A percentile compares a stretch with the other conserved stretches of the same genome.
Evolutionary conservation across 441 rosid species (phyloP).

Genomic region (Syzygium syzygioides): DNA sequence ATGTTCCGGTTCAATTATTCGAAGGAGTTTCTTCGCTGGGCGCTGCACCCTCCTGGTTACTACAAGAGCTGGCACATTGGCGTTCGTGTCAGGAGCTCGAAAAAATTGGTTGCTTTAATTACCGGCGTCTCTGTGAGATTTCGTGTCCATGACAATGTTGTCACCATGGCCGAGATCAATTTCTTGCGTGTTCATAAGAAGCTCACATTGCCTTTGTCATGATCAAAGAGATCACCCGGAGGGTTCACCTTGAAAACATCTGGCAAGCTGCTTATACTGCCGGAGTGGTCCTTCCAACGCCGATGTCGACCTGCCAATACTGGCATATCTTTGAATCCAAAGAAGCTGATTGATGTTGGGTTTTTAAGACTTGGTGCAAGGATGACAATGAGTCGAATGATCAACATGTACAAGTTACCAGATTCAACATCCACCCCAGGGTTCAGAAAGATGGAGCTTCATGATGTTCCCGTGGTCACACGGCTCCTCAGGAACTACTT

Average conservation of each 20-base stretch:
- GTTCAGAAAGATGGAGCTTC: conserved; percentile 81
- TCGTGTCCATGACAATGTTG: conserved; percentile 61
- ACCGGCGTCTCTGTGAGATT: conserved; percentile 84
- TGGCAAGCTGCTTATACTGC: conserved; percentile 98
- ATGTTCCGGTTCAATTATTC: conserved; percentile 92
- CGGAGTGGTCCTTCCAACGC: conserved; percentile 88
- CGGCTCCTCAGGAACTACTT: conserved; percentile 69
- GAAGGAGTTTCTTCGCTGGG: conserved; percentile 93
- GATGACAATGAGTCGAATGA: conserved; percentile 93
- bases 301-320: conserved; percentile 80
- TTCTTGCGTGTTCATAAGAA: conserved; percentile 91
- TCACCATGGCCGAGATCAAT: conserved; percentile 91
- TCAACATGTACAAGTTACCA: conserved; percentile 76
- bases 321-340: conserved; percentile 96
- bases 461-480: conserved; percentile 83
- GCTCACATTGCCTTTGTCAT: conserved; percentile 86
- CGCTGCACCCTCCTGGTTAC: conserved; percentile 74
- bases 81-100: conserved; percentile 63
- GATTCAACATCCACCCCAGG: conserved; percentile 76
- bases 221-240: conserved; percentile 92
- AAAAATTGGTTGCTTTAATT: conserved; percentile 84
- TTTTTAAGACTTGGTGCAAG: conserved; percentile 90
- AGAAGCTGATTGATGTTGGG: conserved; percentile 93
- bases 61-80: conserved; percentile 86
- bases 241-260: conserved; percentile 85